Percentiles rank a stretch among this genome's conserved stretches.
Conservation (phyloP, 345 rosid genomes). For the Streptanthus diversifolius region DNA sequence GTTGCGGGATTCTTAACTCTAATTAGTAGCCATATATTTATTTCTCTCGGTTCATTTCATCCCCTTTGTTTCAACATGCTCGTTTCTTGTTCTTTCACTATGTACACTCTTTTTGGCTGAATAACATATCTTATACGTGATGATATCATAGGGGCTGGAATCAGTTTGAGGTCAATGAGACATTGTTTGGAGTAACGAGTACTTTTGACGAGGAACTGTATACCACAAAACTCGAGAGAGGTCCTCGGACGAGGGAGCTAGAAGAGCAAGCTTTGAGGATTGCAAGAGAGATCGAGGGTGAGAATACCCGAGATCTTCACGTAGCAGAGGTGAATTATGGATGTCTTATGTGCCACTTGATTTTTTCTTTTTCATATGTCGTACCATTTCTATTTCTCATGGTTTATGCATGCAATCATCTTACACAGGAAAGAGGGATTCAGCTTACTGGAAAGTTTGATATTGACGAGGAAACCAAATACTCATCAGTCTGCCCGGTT, state of each 20-base stretch:
- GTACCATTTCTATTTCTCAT: neutral
- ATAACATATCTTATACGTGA: neutral
- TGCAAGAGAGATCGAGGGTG: slow-evolving; percentile 93
- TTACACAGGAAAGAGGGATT: slow-evolving; percentile 77
- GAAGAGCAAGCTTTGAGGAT: slow-evolving; percentile 85
- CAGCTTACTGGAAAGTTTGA: slow-evolving; percentile 58
- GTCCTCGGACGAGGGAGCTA: slow-evolving; percentile 58
- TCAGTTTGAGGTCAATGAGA: slow-evolving; percentile 81
- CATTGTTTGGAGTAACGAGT: slow-evolving; percentile 83
- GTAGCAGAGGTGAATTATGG: slow-evolving; percentile 81
- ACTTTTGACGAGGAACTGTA: slow-evolving; percentile 90
- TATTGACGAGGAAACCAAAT: slow-evolving; percentile 83
- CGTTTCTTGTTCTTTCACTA: neutral
- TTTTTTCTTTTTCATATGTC: neutral
- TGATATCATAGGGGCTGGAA: slow-evolving; percentile 66
- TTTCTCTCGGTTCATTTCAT: neutral
- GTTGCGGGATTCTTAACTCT: neutral
- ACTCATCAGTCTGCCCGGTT: slow-evolving; percentile 67
- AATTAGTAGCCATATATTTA: neutral
- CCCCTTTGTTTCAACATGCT: neutral
- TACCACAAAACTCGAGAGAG: slow-evolving; percentile 89
- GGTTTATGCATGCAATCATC: slow-evolving; percentile 16
- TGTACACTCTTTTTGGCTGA: neutral
- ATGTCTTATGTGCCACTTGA: slow-evolving; percentile 11
- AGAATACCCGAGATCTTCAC: slow-evolving; percentile 82